Base-by-base conservation (phyloP, 768 basidiomycete genomes). In the Epithele typhae region DNA sequence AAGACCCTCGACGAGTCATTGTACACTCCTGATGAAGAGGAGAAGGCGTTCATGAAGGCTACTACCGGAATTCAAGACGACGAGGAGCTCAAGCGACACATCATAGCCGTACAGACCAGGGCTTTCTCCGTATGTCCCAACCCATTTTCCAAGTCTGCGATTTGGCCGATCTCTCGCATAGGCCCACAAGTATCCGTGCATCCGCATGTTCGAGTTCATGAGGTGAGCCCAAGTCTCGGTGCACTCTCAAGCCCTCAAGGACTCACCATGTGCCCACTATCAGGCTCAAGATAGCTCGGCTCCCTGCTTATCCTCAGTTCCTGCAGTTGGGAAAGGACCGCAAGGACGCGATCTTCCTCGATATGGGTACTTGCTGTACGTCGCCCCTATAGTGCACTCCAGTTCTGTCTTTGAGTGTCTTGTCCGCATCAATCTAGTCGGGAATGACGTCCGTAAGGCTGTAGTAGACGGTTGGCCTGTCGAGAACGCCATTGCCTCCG, bases 341-440 rank as follows among this genome's bases (percentile, higher is more conserved):
- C 24, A 34, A 57, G 10, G 59, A 64, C 1, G 68, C 64, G 1
- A 60, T 74, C 7, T 58, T 71, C 21, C 53, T 74, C 10, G 73
- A 75, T 37, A 53, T 74, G 11, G 73, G 69, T 3, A 71, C 70
- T 45, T 71, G 69, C 47, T 65, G 73, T 75, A 44, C 3, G 51
- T 45, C 15, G 24, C 14, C 36, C 5, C 24, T 14, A 21, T 14
- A 10, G 22, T 40, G 24, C 23, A 11, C n/a, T 9, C 25, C 25
- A 21, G 6, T 18, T 4, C 12, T 40, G 23, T 27, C 17, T 17
- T 17, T 19, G 3, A 12, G n/a, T 22, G 10, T 63, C 27, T 7
- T 30, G 27, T 19, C 10, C 15, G 18, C 14, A 9, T 5, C 2
- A 45, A n/a, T 37, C 8, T 25, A 69, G 68, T 71, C 40, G 72